Conservation (phyloP, 495 filamentous ascomycete species). For the Apodospora peruviana region DNA sequence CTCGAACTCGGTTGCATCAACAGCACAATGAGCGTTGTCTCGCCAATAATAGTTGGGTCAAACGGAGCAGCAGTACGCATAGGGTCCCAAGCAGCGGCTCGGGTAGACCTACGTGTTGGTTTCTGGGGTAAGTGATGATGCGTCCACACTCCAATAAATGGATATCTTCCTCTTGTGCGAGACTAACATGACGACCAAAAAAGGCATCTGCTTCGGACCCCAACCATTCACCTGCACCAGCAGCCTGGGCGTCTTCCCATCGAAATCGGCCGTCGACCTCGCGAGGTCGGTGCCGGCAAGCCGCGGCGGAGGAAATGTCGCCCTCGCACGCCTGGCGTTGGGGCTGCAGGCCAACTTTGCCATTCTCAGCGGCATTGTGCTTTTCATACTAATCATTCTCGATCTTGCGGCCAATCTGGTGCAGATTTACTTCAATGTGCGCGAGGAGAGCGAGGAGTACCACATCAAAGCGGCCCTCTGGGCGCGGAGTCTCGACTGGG, state of each 20-base stretch:
- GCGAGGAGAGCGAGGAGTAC: constrained; percentile 1
- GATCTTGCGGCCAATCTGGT: constrained; percentile 15
- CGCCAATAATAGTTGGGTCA: constrained; percentile 14
- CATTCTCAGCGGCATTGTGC: constrained; percentile 16
- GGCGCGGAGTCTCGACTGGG: constrained; percentile 23
- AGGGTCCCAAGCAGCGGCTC: constrained; percentile 3
- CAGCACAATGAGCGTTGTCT: constrained; percentile 13
- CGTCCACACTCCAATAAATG: neutral
- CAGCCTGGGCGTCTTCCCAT: constrained; percentile 1
- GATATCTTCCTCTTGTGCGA: neutral
- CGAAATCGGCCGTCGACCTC: constrained; percentile 5
- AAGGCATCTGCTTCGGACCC: constrained; percentile 23
- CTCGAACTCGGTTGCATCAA: constrained; percentile 17
- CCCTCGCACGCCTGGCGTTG: constrained; percentile 13
- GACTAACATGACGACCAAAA: neutral
- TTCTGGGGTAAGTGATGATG: constrained; percentile 16
- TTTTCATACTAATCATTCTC: constrained; percentile 12
- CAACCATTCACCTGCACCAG: constrained; percentile 13
- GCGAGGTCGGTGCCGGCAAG: constrained; percentile 1
- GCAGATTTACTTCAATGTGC: constrained; percentile 15
- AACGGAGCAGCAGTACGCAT: constrained; percentile 9
- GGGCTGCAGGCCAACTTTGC: constrained; percentile 16
- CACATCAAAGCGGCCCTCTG: constrained; percentile 20
- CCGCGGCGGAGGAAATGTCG: constrained; percentile 15
- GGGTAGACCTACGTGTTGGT: constrained; percentile 19